Evolutionary conservation across 2,329 filamentous ascomycete genomes (phyloP).

Genomic region (Dendryphion nanum): DNA sequence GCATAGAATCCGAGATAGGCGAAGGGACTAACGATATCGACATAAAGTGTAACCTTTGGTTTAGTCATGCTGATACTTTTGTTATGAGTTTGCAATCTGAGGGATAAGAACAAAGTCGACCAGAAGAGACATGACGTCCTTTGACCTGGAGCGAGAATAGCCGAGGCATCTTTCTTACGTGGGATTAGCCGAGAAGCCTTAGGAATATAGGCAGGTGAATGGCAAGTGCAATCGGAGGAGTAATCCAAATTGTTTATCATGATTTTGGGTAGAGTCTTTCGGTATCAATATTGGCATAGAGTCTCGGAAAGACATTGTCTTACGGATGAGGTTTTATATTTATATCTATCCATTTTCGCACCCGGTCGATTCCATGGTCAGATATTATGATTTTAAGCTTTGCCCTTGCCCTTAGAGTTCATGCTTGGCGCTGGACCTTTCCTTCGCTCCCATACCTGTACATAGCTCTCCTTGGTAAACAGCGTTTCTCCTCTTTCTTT

Average conservation of each 20-base stretch:
- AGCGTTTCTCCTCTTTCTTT: conserved; percentile 84
- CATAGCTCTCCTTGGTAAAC: conserved; percentile 89
- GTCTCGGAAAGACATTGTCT: too few species aligned
- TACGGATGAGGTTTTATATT: too few species aligned
- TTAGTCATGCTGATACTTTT: conserved; percentile 45
- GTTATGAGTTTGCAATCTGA: too few species aligned
- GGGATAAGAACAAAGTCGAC: too few species aligned
- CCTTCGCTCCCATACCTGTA: conserved; percentile 93
- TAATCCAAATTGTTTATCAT: too few species aligned
- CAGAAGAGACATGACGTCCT: too few species aligned
- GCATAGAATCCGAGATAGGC: conserved; percentile 60
- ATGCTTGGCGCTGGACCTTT: conserved; percentile 4
- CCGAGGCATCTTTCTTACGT: conserved; percentile 5
- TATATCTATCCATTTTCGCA: too few species aligned
- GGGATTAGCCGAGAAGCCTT: not conserved
- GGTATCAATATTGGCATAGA: too few species aligned
- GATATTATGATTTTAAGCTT: conserved; percentile 1
- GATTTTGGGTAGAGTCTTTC: too few species aligned
- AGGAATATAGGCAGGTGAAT: too few species aligned
- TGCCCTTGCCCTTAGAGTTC: conserved; percentile 8
- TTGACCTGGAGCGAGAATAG: not conserved
- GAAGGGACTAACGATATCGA: conserved; percentile 62
- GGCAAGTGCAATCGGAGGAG: too few species aligned
- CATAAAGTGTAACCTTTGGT: conserved; percentile 55
- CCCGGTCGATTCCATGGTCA: too few species aligned